A percentile compares a stretch with the other conserved stretches of the same genome.
These are phyloP conservation scores for Magnolia officinalis DNA, from an alignment of 164 flowering plant species.

Conservation along the genomic window DNA sequence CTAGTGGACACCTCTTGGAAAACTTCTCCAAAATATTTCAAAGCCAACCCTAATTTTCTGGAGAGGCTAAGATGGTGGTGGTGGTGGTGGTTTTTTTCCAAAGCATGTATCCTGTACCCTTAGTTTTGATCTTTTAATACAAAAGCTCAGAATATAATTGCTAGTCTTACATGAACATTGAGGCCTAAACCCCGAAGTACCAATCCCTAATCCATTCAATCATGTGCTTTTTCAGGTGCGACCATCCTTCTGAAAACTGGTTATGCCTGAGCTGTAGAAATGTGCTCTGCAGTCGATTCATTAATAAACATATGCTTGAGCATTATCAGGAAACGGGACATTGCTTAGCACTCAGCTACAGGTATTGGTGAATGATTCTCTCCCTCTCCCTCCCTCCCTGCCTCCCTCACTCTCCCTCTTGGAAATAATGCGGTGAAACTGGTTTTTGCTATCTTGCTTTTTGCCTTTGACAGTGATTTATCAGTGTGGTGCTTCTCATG, in stretches of 20 bases:
- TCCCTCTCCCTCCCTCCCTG: too few relatives aligned
- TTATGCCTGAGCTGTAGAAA: constrained; percentile 79
- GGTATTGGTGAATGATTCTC: constrained; percentile 32
- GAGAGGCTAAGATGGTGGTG: too few relatives aligned
- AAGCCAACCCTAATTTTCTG: too few relatives aligned
- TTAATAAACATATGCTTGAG: constrained; percentile 84
- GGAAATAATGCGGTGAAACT: not conserved
- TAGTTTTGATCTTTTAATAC: not conserved
- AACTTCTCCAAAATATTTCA: too few relatives aligned
- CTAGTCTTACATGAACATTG: not conserved
- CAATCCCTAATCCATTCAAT: not conserved
- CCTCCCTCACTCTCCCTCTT: not conserved
- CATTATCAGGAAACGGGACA: constrained; percentile 62
- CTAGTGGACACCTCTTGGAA: too few relatives aligned
- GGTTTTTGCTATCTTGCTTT: not conserved
- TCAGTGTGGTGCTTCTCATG: constrained; percentile 94
- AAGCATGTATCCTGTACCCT: not conserved
- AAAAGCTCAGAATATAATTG: constrained; percentile 1
- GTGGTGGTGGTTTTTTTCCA: too few relatives aligned
- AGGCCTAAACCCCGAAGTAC: not conserved
- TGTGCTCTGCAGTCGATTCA: constrained; percentile 84
- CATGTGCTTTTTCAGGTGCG: constrained; percentile 42
- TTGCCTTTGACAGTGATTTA: constrained; percentile 56
- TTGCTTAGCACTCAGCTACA: constrained; percentile 75
- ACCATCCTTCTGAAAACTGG: constrained; percentile 80